Evolutionary conservation across 2,329 filamentous ascomycete species (phyloP), one percentile per base, ranked within the genome.

Genomic region (Onygenales sp.): DNA sequence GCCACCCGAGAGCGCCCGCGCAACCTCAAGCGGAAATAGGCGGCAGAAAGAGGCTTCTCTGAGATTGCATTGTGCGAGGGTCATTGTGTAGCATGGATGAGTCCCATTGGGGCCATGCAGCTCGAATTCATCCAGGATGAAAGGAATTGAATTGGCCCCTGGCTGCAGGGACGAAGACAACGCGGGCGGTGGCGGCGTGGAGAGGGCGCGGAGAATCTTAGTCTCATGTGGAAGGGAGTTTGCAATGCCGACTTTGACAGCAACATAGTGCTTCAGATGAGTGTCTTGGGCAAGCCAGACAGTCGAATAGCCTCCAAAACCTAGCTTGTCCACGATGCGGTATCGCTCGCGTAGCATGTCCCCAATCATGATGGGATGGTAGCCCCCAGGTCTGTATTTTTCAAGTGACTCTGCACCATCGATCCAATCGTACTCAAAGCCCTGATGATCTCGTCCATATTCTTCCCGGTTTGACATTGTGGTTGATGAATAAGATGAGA

Each of bases 231-330:
- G 48, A 54, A 42, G 3, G 2, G 56, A 54, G 39, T 60, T 46
- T 43, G 62, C 57, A 40, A 61, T 62, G 43, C 50, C 52, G 14
- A 66, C 52, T 42, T 67, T 67, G 2, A 66, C 37, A 32, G 64
- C 62, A 52, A 66, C 62, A 50, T 66, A 67, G 14, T 33, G 52
- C 13, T 60, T 52, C 0, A 54, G n/a, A 5, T 47, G 42, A 49
- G 54, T 61, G 50, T 74, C 70, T 3, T 57, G 63, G 8, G 67
- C 66, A 51, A 74, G 59, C 70, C 69, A 76, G 44, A 73, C 65
- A 0, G 69, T 74, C 3, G 71, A 74, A 56, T 66, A 71, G 4
- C 63, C 63, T 6, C 73, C 71, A 59, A 64, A 72, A 0, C 70
- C 71, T 5, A 75, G 61, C 56, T 75, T 74, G 14, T 71, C 69